These are phyloP conservation scores for Amorphotheca resinae DNA, from an alignment of 495 filamentous ascomycete species.

Conservation along the genomic window DNA sequence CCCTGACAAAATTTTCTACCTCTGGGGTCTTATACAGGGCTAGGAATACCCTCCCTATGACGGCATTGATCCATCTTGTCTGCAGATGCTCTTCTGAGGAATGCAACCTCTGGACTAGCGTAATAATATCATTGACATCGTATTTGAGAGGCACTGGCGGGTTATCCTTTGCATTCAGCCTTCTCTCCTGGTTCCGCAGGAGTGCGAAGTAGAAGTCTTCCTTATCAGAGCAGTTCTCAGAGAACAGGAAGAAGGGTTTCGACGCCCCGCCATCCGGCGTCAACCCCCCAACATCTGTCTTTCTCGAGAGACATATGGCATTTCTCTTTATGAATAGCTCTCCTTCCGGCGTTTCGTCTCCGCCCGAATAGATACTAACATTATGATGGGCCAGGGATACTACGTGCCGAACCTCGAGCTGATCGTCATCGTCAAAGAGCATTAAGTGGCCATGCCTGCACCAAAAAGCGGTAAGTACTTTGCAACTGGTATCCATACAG, in stretches of 20 bases:
- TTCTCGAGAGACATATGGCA: conserved; percentile 73
- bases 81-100: conserved; percentile 86
- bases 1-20: conserved; percentile 61
- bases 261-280: conserved; percentile 39
- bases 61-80: conserved; percentile 87
- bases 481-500: neutral
- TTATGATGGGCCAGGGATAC: conserved; percentile 82
- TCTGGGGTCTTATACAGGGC: conserved; percentile 74
- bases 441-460: conserved; percentile 85
- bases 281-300: conserved; percentile 44
- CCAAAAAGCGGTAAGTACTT: conserved; percentile 1
- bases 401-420: conserved; percentile 89
- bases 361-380: conserved; percentile 75
- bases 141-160: conserved; percentile 67
- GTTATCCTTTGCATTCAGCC: conserved; percentile 38
- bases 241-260: conserved; percentile 87
- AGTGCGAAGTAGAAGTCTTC: conserved; percentile 97
- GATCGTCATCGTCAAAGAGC: conserved; percentile 84
- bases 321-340: conserved; percentile 95
- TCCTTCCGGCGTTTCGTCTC: conserved; percentile 69
- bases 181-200: conserved; percentile 68
- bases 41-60: conserved; percentile 78
- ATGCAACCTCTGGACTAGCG: conserved; percentile 76
- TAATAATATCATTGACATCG: conserved; percentile 72
- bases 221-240: conserved; percentile 86